Evolutionary conservation across 2,329 filamentous ascomycete genomes (phyloP), one percentile per base, ranked within the genome.

Genomic region (Alternaria panax): DNA sequence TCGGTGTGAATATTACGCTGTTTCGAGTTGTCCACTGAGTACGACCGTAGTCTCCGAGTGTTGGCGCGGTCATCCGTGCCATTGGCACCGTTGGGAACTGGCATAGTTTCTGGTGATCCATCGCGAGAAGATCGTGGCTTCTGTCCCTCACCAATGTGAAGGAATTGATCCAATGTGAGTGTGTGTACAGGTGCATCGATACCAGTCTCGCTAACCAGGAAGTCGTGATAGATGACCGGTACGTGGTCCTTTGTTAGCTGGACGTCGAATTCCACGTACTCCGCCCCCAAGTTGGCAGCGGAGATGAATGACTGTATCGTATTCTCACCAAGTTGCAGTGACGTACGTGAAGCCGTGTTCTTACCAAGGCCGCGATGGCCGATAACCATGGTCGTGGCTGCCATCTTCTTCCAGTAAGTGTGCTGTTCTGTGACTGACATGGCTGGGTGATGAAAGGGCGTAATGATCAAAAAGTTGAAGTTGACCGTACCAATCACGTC

Each of bases 221-320:
- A 99, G 78, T 99, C 95, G 75, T 99, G 95, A 75, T 99, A 99
- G 71, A 99, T 97, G 65, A 99, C 94, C 0, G 95, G 95, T 1
- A 99, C 93, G 71, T 96, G 93, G 75, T 99, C 95, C 74, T 99
- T 99, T n/a, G 95, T 99, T 38, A 99, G 83, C 76, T 99, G 95
- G 0, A 99, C 95, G 75, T 99, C 95, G 72, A 91, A 87, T 69
- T 90, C 88, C 34, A 90, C 87, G 68, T 90, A 90, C 9, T 85
- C 86, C 12, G 87, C 95, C 8, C 95, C 95, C 51, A 99, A 80
- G 67, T 97, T 98, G 42, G 94, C 93, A 2, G 95, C 95, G 3
- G 94, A 92, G 72, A 98, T 97, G 79, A 99, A 99, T 0, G 95
- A 98, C 67, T 88, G 91, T 25, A 99, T 85, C 0, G 95, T 99